Evolutionary conservation across 257 asterid genomes (phyloP), one percentile per base, ranked within the genome.

Genomic region (Mentha longifolia): DNA sequence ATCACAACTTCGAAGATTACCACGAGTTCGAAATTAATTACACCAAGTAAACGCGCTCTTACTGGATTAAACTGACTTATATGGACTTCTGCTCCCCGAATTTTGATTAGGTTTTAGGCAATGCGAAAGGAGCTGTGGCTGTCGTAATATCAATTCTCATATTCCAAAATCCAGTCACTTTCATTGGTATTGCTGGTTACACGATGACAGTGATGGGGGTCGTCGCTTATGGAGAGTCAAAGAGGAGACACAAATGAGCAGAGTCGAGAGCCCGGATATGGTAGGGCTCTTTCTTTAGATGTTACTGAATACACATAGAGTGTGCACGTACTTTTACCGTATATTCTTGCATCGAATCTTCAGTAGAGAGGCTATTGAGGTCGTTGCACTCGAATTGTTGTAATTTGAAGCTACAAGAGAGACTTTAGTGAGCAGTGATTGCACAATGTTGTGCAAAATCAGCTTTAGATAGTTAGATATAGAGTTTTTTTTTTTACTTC

Each of bases 51-150:
- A 22, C 25, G 25, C 25, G 1, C 25, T 22, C 25, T 22, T 22
- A 22, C 25, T 22, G 25, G 25, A 51, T 6, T 31, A 15, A 7
- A 20, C 30, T 0, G 20, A 51, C 10, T 50, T 20, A 22, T 55
- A 55, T 5, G 15, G n/a, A 3, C 8, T 22, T n/a, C 1, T 22
- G 25, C 25, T 22, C 25, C 25, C 25, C 25, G 3, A 13, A 57
- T 17, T 71, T 47, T 69, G 49, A 25, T 25, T 83, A 95, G 99
- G 99, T 95, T 41, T 76, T 95, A 68, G 98, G 99, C 65, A 95
- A 95, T 70, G 99, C 99, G n/a, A 95, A 95, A 74, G 99, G 99
- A 0, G 99, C 99, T 0, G 99, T 95, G 76, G 99, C 98, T 0
- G 99, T 95, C 55, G 98, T 95, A n/a, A 89, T 95, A 61, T 95